Percentiles rank a stretch among this genome's conserved stretches.
phyloP scores from a whole-genome alignment of 164 flowering plant species.

The Piper betle region DNA sequence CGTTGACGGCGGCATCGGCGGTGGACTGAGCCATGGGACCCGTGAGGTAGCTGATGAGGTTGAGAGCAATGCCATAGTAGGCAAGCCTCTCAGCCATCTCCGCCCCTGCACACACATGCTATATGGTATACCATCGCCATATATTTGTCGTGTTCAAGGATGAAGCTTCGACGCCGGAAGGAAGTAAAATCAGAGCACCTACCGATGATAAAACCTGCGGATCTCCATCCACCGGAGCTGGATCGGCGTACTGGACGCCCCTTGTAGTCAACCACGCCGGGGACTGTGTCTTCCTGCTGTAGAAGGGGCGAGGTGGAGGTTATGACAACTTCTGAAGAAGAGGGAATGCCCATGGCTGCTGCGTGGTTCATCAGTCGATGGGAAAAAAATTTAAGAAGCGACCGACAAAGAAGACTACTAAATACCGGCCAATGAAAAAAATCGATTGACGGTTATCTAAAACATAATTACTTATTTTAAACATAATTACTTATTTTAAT shows the following conservation, averaged over 20 bases:
- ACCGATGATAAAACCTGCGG: slow-evolving; percentile 46
- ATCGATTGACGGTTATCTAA: no score
- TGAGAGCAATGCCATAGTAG: slow-evolving; percentile 35
- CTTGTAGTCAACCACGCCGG: slow-evolving; percentile 34
- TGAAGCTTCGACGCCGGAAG: no score
- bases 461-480: no score
- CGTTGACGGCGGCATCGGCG: slow-evolving; percentile 24
- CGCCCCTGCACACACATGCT: slow-evolving; percentile 15
- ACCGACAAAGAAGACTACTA: no score
- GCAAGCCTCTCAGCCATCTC: slow-evolving; percentile 53
- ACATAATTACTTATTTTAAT: no score
- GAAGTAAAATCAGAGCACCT: no score
- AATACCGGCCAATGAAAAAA: no score
- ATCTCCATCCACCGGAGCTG: slow-evolving; percentile 41
- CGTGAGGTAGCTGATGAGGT: slow-evolving; percentile 40
- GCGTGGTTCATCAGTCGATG: no score
- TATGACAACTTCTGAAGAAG: not conserved
- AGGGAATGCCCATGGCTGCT: not conserved
- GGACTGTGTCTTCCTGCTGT: slow-evolving; percentile 5
- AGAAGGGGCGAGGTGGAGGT: not conserved
- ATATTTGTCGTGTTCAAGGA: not conserved
- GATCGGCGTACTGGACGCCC: slow-evolving; percentile 22
- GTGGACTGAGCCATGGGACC: slow-evolving; percentile 28
- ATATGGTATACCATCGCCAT: no score
- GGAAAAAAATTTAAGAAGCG: no score